Percentiles rank a stretch among this genome's conserved stretches.
These are phyloP conservation scores for Aspergillus fischeri DNA, from an alignment of 2,329 filamentous ascomycete genomes.

Conservation along the genomic window DNA sequence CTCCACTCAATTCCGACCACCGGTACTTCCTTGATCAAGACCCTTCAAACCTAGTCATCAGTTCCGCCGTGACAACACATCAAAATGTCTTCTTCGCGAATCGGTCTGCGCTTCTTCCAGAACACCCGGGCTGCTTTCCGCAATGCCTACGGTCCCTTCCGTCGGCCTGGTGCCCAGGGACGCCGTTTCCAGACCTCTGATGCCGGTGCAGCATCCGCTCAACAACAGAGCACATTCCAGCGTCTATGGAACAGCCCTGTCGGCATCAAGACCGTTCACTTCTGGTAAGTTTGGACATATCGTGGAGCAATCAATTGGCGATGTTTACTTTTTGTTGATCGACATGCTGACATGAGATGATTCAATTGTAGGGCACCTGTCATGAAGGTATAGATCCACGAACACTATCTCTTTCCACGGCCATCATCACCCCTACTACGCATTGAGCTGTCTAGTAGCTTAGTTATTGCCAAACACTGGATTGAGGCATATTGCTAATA, in stretches of 20 bases:
- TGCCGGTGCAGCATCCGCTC: slow-evolving; percentile 42
- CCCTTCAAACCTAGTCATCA: slow-evolving; percentile 11
- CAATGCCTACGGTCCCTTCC: slow-evolving; percentile 54
- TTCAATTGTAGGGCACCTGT: slow-evolving; percentile 69
- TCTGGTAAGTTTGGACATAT: slow-evolving; percentile 62
- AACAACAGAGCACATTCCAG: slow-evolving; percentile 57
- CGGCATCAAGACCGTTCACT: slow-evolving; percentile 91
- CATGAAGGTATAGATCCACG: slow-evolving; percentile 63
- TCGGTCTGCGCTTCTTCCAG: slow-evolving; percentile 56
- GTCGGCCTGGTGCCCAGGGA: slow-evolving; percentile 44
- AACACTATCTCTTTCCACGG: not conserved
- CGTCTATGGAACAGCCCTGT: slow-evolving; percentile 79
- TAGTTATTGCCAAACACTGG: not conserved
- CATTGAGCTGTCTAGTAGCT: not conserved
- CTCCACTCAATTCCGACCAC: not conserved
- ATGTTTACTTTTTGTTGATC: not conserved
- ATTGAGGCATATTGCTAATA: not conserved
- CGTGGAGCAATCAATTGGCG: not conserved
- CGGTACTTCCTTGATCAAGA: not conserved
- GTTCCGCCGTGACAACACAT: slow-evolving; percentile 6
- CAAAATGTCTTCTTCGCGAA: slow-evolving; percentile 52
- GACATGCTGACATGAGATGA: slow-evolving; percentile 11
- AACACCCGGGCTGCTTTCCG: slow-evolving; percentile 47
- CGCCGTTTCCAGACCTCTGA: slow-evolving; percentile 70
- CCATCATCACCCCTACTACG: not conserved